These are phyloP conservation scores for Miscanthus lutarioriparius DNA, from an alignment of 176 grass and related monocot species.

Conservation along the genomic window DNA sequence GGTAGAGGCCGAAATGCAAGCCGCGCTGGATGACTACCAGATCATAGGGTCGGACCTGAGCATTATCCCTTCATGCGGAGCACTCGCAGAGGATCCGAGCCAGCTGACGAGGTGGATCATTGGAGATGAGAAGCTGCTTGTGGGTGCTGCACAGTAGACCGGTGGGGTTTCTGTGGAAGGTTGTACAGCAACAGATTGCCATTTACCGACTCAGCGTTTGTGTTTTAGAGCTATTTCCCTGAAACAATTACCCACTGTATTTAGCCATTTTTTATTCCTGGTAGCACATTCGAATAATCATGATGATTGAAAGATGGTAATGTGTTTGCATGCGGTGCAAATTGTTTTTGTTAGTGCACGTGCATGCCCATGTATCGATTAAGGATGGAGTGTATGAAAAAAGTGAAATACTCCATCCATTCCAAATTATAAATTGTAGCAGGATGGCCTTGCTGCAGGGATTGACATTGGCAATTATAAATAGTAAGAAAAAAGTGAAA, in stretches of 20 bases:
- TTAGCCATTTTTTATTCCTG: not conserved
- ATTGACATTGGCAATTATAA: not conserved
- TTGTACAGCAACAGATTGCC: constrained; percentile 32
- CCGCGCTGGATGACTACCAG: constrained; percentile 56
- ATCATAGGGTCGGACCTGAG: constrained; percentile 72
- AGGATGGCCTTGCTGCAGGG: not conserved
- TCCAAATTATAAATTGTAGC: not conserved
- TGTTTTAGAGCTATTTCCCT: not conserved
- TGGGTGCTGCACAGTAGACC: constrained; percentile 18
- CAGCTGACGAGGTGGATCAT: constrained; percentile 86
- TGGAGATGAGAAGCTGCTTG: constrained; percentile 63
- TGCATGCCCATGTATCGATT: not conserved
- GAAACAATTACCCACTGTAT: not conserved
- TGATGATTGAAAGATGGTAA: not conserved
- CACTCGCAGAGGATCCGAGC: constrained; percentile 56
- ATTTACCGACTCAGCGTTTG: not conserved
- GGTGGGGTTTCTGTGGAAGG: not conserved
- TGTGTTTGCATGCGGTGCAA: not conserved
- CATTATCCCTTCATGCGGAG: constrained; percentile 57
- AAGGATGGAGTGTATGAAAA: not conserved
- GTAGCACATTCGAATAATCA: not conserved
- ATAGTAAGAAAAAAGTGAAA: not conserved
- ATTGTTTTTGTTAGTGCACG: not conserved
- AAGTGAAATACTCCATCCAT: too few species aligned
- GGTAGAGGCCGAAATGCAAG: constrained; percentile 59